Evolutionary conservation across 2,329 filamentous ascomycete genomes (phyloP), one percentile per base, ranked within the genome.

Genomic region (Sphaceloma murrayae): DNA sequence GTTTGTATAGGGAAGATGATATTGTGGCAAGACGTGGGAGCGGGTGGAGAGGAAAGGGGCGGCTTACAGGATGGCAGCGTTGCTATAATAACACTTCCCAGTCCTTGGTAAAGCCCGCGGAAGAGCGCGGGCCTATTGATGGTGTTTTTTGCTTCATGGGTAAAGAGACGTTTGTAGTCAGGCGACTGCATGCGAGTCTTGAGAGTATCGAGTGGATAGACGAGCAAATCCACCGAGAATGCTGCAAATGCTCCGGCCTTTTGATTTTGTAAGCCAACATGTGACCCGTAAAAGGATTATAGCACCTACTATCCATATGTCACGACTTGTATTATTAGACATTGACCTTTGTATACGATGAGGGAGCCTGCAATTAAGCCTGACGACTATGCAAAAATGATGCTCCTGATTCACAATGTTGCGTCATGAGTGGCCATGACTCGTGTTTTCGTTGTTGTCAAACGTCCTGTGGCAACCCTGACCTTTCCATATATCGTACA

Each of bases 121-220:
- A 86, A 78, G 45, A 80, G 68, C 14, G 73, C 61, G 44, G 70
- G 67, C 47, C 68, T 68, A 33, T 72, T 75, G 22, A 76, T 62
- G 1, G 68, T 67, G 10, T 72, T 71, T 16, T 74, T 73, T 1
- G 65, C 63, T 11, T 70, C 69, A 64, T 80, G 65, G 49, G 70
- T 74, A 58, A 79, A 89, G 1, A 80, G 70, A 39, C 73, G 72
- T 27, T 76, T 67, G 63, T 87, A 91, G 54, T 87, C 75, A 9
- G 78, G 80, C 43, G 81, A 86, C 60, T 94, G 87, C 36, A 85
- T 73, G 7, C 87, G 76, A 5, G 87, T 94, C 60, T 94, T 94
- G 55, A 94, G 69, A 0, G 87, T 95, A 59, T 94, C 88, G 11
- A 94, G 70, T 0, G 87, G 88, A 56, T 91, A 94, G 26, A 94